Evolutionary conservation across 129 eudicot species (phyloP).

Genomic region (Saposhnikovia divaricata): DNA sequence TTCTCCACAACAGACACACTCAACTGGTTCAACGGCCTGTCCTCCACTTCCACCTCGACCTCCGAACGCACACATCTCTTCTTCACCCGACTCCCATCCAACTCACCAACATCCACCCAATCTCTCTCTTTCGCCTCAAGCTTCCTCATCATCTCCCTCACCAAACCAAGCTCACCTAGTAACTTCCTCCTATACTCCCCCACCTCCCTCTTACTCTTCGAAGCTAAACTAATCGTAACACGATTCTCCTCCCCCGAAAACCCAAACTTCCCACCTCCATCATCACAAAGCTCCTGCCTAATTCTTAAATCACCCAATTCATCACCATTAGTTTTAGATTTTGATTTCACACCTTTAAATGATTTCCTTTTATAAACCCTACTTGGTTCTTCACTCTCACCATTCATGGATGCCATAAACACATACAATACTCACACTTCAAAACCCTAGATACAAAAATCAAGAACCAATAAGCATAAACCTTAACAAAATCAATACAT

Average conservation of each 20-base stretch:
- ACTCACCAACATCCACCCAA: constrained; percentile 15
- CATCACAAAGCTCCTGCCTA: background rate
- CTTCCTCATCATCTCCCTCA: constrained; percentile 57
- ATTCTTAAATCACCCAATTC: constrained; percentile 4
- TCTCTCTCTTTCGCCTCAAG: constrained; percentile 41
- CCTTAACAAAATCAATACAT: background rate
- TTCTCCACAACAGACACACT: constrained; percentile 43
- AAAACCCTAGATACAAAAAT: constrained; percentile 21
- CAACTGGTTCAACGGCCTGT: constrained; percentile 44
- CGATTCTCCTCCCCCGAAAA: constrained; percentile 39
- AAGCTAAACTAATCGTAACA: constrained; percentile 47
- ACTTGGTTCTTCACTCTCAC: constrained; percentile 25
- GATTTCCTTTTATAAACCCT: constrained; percentile 39
- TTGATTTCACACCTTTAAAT: constrained; percentile 28
- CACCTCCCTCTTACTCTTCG: constrained; percentile 53
- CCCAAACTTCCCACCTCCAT: constrained; percentile 41
- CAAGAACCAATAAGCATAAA: background rate
- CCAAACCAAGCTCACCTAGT: constrained; percentile 59
- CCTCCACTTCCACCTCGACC: constrained; percentile 24
- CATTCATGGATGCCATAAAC: constrained; percentile 29
- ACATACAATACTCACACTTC: constrained; percentile 14
- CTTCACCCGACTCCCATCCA: constrained; percentile 1
- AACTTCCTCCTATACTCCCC: constrained; percentile 59
- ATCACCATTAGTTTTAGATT: background rate
- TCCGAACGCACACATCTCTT: constrained; percentile 29